These are phyloP conservation scores for Pseudopithomyces chartarum DNA, from an alignment of 2,329 filamentous ascomycete genomes.

Conservation along the genomic window DNA sequence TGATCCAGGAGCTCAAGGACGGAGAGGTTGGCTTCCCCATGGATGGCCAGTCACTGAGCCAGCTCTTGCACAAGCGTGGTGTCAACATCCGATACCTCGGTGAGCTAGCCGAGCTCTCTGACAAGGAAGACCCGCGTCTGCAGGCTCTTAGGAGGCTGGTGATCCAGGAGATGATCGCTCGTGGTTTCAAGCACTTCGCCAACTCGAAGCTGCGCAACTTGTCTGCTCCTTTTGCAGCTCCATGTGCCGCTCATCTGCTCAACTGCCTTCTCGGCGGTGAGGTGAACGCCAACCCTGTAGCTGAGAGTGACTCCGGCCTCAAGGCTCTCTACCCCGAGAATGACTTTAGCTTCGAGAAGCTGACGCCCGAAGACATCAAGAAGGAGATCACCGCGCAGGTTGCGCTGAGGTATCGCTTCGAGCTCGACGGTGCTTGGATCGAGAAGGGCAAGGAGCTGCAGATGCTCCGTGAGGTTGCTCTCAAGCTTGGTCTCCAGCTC, in stretches of 20 bases:
- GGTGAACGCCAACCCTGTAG: constrained; percentile 76
- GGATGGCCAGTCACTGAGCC: constrained; percentile 91
- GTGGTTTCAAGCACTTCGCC: constrained; percentile 91
- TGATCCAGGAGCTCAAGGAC: constrained; percentile 85
- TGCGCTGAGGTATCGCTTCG: constrained; percentile 75
- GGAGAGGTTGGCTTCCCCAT: constrained; percentile 97
- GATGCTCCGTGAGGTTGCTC: constrained; percentile 82
- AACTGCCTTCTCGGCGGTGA: constrained; percentile 87
- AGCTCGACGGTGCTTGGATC: constrained; percentile 71
- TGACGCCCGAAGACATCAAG: constrained; percentile 74
- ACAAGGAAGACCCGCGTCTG: constrained; percentile 66
- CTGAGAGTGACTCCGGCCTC: constrained; percentile 76
- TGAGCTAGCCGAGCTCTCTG: constrained; percentile 72
- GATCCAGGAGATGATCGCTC: constrained; percentile 90
- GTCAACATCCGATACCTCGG: constrained; percentile 98
- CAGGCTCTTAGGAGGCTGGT: constrained; percentile 77
- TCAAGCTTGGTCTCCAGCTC: constrained; percentile 90
- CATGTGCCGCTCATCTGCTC: constrained; percentile 82
- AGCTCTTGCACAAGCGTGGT: constrained; percentile 91
- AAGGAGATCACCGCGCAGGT: constrained; percentile 74
- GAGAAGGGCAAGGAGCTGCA: constrained; percentile 74
- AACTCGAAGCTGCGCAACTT: constrained; percentile 79
- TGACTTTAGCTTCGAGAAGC: constrained; percentile 78
- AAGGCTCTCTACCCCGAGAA: constrained; percentile 78
- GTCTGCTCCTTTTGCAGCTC: constrained; percentile 77